Evolutionary conservation across 2,329 filamentous ascomycete genomes (phyloP).

Genomic region (Fonsecaea nubica): DNA sequence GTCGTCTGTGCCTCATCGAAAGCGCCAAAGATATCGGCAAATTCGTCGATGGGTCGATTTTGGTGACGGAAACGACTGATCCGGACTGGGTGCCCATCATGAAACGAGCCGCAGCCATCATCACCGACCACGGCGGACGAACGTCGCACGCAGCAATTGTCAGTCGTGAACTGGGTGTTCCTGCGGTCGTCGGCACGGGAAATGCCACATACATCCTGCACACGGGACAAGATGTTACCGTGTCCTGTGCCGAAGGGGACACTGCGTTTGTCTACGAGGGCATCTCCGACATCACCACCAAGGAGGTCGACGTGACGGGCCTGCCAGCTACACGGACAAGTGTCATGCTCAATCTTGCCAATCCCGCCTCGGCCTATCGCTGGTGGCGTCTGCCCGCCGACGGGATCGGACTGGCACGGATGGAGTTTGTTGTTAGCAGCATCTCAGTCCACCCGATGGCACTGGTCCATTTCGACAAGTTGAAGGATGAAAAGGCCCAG

Average conservation of each 20-base stretch:
- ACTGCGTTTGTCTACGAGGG: slow-evolving; percentile 49
- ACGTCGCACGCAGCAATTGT: slow-evolving; percentile 53
- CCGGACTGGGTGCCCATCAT: slow-evolving; percentile 51
- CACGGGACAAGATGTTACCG: slow-evolving; percentile 48
- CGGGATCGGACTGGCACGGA: slow-evolving; percentile 51
- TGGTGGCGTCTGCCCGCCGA: slow-evolving; percentile 51
- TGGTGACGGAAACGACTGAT: slow-evolving; percentile 48
- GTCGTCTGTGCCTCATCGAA: slow-evolving; percentile 46
- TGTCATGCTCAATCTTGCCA: slow-evolving; percentile 51
- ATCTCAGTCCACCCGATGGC: slow-evolving; percentile 14
- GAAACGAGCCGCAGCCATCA: slow-evolving; percentile 48
- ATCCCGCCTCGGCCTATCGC: slow-evolving; percentile 48
- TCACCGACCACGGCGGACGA: slow-evolving; percentile 44
- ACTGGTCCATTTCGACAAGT: slow-evolving; percentile 9
- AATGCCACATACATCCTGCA: slow-evolving; percentile 49
- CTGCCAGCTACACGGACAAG: slow-evolving; percentile 42
- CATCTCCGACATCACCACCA: slow-evolving; percentile 44
- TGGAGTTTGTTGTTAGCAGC: slow-evolving; percentile 42
- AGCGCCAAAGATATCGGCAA: slow-evolving; percentile 43
- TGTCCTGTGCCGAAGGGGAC: slow-evolving; percentile 50
- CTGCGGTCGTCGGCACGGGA: slow-evolving; percentile 48
- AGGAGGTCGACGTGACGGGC: slow-evolving; percentile 43
- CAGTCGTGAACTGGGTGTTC: slow-evolving; percentile 50
- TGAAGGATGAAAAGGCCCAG: slow-evolving; percentile 38
- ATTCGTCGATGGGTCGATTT: slow-evolving; percentile 46